Base-by-base conservation (phyloP, 73 alveolate genomes). In the Paramecium octaurelia region DNA sequence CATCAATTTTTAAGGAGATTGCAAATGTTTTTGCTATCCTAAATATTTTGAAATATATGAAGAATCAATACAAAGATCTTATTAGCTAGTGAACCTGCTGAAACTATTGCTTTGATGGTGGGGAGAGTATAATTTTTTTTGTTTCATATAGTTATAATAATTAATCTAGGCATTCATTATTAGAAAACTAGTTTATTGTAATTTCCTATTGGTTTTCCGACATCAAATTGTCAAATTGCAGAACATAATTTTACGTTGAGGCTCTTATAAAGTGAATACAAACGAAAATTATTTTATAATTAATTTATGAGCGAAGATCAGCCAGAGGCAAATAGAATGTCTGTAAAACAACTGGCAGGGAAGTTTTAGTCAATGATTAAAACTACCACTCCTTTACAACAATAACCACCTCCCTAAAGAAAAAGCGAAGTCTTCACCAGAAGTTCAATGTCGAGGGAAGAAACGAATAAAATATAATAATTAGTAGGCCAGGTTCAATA, bases 331-430 rank as follows among this genome's bases (percentile, higher is more conserved):
- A 34, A 34, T 36, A 73, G 87, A 73, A 16, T 36, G 59, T 73
- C 87, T 21, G 87, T 73, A 14, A 73, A 73, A 73, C 24, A 73
- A 73, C 40, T 73, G 64, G 87, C 87, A 12, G 59, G 87, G 3
- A 73, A 38, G 59, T 73, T 73, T 36, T 34, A 64, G 31, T 64
- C 84, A 73, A 73, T 73, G 59, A 73, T 73, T 73, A 36, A 73
- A 40, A 40, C 87, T 3, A 73, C 87, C 1, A 54, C 69, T 73
- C 87, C 57, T 29, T 36, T 40, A 36, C 20, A 73, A 73, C 35
- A 73, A 40, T 36, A 73, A 73, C 87, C 87, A 34, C 87, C 87
- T 35, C 60, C 60, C n/a, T 18, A 35, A 20, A 73, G 59, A 73
- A 73, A 73, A 73, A 29, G 36, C 6, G 87, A 73, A 18, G 69